A percentile compares a stretch with the other conserved stretches of the same genome.
Evolutionary conservation across 139 green algal species (phyloP).

Genomic region (Chlamydomonas schloesseri): DNA sequence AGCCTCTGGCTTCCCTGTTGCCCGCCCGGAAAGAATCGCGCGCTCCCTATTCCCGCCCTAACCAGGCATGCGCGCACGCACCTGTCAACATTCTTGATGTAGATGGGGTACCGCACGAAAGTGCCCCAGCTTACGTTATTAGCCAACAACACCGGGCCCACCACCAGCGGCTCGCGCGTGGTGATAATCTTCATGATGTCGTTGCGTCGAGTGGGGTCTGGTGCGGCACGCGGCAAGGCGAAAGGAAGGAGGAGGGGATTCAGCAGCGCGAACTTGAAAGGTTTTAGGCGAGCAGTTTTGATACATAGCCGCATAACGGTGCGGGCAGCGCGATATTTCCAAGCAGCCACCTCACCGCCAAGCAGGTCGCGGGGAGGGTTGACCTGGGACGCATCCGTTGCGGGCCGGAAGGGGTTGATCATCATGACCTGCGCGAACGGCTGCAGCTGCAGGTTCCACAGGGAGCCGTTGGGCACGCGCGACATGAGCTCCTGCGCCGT

Average conservation of each 20-base stretch:
- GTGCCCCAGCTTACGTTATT: conserved; percentile 5
- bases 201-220: conserved; percentile 24
- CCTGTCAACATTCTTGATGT: background rate
- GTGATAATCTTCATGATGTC: conserved; percentile 17
- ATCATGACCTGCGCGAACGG: conserved; percentile 23
- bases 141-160: conserved; percentile 13
- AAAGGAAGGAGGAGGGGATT: no score
- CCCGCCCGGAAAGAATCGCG: no score
- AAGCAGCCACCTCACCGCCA: no score
- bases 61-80: background rate
- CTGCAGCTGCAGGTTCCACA: conserved; percentile 46
- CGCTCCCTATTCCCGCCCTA: conserved; percentile 23
- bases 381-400: background rate
- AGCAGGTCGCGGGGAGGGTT: background rate
- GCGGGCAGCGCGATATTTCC: no score
- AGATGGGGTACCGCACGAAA: conserved; percentile 41
- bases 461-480: background rate
- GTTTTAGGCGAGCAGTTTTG: no score
- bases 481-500: conserved; percentile 22
- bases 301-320: no score
- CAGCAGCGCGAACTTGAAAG: no score
- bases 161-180: background rate
- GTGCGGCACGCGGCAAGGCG: no score
- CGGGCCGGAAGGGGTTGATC: background rate
- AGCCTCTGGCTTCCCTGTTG: no score